Evolutionary conservation across 2,329 filamentous ascomycete genomes (phyloP), one percentile per base, ranked within the genome.

Genomic region (Claviceps sorghi): DNA sequence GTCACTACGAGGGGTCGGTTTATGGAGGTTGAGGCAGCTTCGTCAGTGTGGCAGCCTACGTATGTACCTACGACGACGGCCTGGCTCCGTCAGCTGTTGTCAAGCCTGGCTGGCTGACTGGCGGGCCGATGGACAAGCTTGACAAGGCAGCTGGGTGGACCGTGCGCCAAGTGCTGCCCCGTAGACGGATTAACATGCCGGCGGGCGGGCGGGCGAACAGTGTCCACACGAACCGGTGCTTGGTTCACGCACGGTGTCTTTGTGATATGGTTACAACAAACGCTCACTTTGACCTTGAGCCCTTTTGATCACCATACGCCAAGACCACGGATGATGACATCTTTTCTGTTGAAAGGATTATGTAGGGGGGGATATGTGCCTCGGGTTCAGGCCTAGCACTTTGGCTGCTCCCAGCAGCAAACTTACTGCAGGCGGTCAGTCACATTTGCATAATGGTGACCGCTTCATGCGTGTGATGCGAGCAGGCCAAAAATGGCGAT

Each of bases 21-120:
- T 44, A 46, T 49, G 40, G 8, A 48, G 34, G 41, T 46, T 41
- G 17, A 52, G 54, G 61, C 60, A 66, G 66, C 66, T 68, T 68
- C 66, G 66, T 69, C 66, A 69, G 64, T 63, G 58, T 62, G 60
- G 66, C 58, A 68, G 66, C 66, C 66, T 68, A 56, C 60, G 62
- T 17, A 32, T 49, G 8, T n/a, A 10, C 13, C 22, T 4, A 29
- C 13, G 26, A 29, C 13, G 26, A n/a, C 26, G 4, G 21, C 15
- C 21, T 26, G 29, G 29, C n/a, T 17, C 7, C 43, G 22, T 26
- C 41, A 42, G 19, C 26, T 26, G 26, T 26, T 26, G 26, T 26
- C 26, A 26, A 26, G 26, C 26, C 26, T 21, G 3, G 41, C 10
- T 43, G 41, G 41, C 41, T 43, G 21, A 10, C 44, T 34, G n/a